Base-by-base conservation (phyloP, 106 monocot species). In the Dactylorhiza incarnata region DNA sequence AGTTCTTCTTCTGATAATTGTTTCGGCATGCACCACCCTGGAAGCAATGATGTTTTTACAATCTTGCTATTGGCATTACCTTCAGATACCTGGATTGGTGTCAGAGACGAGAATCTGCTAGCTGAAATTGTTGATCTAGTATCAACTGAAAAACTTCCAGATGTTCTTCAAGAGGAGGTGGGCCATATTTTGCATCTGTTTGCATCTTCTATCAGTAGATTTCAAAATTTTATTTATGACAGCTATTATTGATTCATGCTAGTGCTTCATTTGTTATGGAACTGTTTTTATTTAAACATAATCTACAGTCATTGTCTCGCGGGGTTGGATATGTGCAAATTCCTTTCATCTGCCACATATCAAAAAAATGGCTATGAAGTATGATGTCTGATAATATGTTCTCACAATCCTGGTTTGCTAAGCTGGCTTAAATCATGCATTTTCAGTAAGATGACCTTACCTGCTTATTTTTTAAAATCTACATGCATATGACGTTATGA, bases 121-220 rank as follows among this genome's bases (percentile, higher is more conserved):
- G 80, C 59, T 73, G 87, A 99, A 86, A 80, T 99, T 75, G 68
- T 51, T 63, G 63, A 48, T 63, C 80, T 94, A 65, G 83, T 99
- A 67, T 89, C 78, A 3, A 84, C 76, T 20, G 86, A 90, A 29
- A 85, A 52, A 74, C 83, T 99, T 76, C 94, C 89, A 0, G 85
- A 84, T 78, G 77, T 89, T 81, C 91, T 94, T 82, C 89, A 85
- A 77, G 86, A 84, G 52, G 99, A 99, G 94, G 99, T 92, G 71
- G 65, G 55, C 16, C 20, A 62, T 71, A 11, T 46, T 67, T 66
- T 45, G 5, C 45, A 52, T 72, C 9, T 9, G 12, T 69, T 62
- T 68, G 14, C 68, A 68, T 44, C 10, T 70, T 44, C 45, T 17
- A 46, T 44, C 15, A 17, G 5, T 3, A 70, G 4, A 70, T 26